Conservation (phyloP, 768 basidiomycete genomes). For the Podaxis rugospora region DNA sequence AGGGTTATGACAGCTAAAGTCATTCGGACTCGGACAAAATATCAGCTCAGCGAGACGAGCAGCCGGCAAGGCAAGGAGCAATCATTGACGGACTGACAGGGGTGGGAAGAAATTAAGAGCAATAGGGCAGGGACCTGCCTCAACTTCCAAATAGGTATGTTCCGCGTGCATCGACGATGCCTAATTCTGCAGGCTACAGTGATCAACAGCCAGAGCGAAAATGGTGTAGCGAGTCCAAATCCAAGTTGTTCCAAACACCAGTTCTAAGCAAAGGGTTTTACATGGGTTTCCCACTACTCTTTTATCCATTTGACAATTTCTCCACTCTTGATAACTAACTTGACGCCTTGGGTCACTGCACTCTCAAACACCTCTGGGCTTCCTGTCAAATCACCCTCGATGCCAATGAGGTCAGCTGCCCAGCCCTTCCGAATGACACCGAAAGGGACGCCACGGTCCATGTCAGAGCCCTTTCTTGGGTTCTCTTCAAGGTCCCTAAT, state of each 20-base stretch:
- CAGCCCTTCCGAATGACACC: constrained; percentile 51
- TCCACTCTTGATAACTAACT: constrained; percentile 59
- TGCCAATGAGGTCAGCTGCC: constrained; percentile 44
- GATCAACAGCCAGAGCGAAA: no score
- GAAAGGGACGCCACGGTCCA: constrained; percentile 54
- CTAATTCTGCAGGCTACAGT: no score
- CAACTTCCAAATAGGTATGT: no score
- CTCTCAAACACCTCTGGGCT: constrained; percentile 36
- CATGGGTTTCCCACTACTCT: neutral
- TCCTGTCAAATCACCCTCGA: constrained; percentile 33
- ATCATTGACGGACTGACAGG: no score
- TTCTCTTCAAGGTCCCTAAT: neutral
- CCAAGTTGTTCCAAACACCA: neutral
- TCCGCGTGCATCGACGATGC: no score
- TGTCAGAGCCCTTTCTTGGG: constrained; percentile 14
- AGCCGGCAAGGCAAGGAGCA: no score
- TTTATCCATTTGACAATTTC: constrained; percentile 20
- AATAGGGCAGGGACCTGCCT: no score
- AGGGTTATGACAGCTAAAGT: no score
- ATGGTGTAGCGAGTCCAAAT: neutral
- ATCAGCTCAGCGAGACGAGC: no score
- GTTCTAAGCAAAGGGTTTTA: constrained; percentile 2
- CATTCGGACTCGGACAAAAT: no score
- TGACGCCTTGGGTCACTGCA: constrained; percentile 36
- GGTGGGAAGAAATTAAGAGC: no score